Percentiles rank a stretch among this genome's conserved stretches.
Conservation (phyloP, 768 basidiomycete species). For the Cystofilobasidium capitatum region DNA sequence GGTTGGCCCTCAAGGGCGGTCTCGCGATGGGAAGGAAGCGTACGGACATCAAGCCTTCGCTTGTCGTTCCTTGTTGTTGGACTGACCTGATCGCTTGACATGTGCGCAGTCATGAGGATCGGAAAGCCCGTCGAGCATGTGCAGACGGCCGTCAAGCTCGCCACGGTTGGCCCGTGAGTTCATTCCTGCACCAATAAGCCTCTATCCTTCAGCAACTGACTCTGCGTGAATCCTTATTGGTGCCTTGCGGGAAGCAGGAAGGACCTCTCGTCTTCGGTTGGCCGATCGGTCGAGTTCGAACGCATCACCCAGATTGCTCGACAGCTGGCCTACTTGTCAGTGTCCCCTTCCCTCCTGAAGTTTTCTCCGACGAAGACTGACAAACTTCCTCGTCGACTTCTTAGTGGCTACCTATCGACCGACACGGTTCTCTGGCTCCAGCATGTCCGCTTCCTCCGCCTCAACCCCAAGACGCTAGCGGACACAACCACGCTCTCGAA, state of each 20-base stretch:
- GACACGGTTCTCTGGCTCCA: slow-evolving; percentile 81
- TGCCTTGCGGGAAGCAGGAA: too few relatives aligned
- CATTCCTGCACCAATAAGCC: background rate
- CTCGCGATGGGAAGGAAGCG: slow-evolving; percentile 78
- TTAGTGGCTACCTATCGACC: slow-evolving; percentile 59
- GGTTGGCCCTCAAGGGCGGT: slow-evolving; percentile 72
- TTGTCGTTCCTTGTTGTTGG: too few relatives aligned
- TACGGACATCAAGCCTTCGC: slow-evolving; percentile 40
- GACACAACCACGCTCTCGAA: slow-evolving; percentile 58
- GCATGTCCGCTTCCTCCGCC: slow-evolving; percentile 34
- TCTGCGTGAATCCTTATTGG: too few relatives aligned
- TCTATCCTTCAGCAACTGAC: background rate
- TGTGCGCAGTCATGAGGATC: slow-evolving; percentile 67
- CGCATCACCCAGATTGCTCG: slow-evolving; percentile 64
- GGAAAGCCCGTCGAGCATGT: slow-evolving; percentile 91
- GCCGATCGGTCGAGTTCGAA: slow-evolving; percentile 20
- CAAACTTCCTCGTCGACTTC: background rate
- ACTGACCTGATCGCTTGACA: too few relatives aligned
- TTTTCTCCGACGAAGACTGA: background rate
- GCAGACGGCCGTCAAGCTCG: slow-evolving; percentile 72
- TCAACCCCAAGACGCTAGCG: slow-evolving; percentile 45
- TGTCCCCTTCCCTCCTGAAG: background rate
- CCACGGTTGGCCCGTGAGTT: slow-evolving; percentile 38
- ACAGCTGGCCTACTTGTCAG: slow-evolving; percentile 69
- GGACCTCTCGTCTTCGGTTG: background rate